These are phyloP conservation scores for Staphylotrichum longicolle DNA, from an alignment of 495 filamentous ascomycete genomes.

Conservation along the genomic window DNA sequence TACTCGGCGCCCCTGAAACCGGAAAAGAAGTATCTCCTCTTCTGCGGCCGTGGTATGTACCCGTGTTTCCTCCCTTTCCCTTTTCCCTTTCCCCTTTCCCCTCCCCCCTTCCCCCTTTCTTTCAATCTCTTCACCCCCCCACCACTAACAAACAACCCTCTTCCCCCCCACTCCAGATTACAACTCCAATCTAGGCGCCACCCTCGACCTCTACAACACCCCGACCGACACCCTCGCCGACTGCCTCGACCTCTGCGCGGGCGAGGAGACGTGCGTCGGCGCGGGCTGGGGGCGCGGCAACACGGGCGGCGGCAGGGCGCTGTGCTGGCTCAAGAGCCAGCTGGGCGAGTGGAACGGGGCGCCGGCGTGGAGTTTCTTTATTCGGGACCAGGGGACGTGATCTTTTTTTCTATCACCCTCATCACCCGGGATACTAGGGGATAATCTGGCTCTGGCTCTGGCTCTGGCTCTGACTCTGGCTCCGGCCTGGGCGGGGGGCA, in stretches of 20 bases:
- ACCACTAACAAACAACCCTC: not conserved
- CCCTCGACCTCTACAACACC: constrained; percentile 28
- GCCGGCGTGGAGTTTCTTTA: constrained; percentile 46
- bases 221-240: constrained; percentile 24
- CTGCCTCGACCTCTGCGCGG: constrained; percentile 36
- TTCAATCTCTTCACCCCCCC: not conserved
- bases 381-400: constrained; percentile 32
- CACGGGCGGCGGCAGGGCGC: constrained; percentile 27
- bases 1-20: constrained; percentile 25
- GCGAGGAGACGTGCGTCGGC: constrained; percentile 30
- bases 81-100: not conserved
- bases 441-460: no score
- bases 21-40: constrained; percentile 28
- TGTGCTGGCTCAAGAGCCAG: constrained; percentile 53
- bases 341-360: constrained; percentile 50
- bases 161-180: constrained; percentile 27
- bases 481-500: no score
- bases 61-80: not conserved
- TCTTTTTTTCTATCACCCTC: no score
- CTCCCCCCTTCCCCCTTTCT: not conserved
- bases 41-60: constrained; percentile 32
- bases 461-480: no score
- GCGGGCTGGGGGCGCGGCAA: constrained; percentile 36
- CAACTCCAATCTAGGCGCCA: constrained; percentile 28
- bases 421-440: no score